Evolutionary conservation across 2,329 filamentous ascomycete species (phyloP), one percentile per base, ranked within the genome.

Genomic region (Cadophora luteo-olivacea): DNA sequence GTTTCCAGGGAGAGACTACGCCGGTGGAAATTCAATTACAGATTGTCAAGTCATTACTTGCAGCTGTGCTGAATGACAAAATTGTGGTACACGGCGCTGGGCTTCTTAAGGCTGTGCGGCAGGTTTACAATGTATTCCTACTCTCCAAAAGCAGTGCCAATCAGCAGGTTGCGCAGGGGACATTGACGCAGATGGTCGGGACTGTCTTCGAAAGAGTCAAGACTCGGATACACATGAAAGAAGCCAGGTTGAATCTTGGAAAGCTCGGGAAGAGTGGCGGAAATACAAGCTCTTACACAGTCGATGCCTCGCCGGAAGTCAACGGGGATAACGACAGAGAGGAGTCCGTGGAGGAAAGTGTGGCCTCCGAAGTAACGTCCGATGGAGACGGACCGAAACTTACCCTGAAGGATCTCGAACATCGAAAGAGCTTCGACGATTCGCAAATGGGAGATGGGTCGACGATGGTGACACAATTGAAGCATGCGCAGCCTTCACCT

Each of bases 101-200:
- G 72, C 86, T 99, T 70, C 85, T 99, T 72, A 99, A 99, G 83
- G 95, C 96, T 65, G 94, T 99, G 72, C 92, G 96, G 74, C 93
- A 98, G 80, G 97, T 97, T 68, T 99, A 99, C 85, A 99, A 99
- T 83, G 97, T 99, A 75, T 99, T 99, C 80, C 85, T 99, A 69
- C 88, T 98, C 62, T 98, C 95, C 73, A 94, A 96, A 78, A 97
- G 91, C 72, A 97, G 91, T 72, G 89, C 93, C 67, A 99, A 98
- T 79, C 96, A 99, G 83, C 94, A 97, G 80, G 93, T 98, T 61
- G 97, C 97, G 0, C 97, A 99, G 79, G 96, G 96, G 2, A 97
- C 96, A 4, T 83, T 99, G 77, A 97, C 95, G 3, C 96, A 99
- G 81, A 99, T 99, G 96, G 93, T 98, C 49, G 94, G 95, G 72